phyloP scores from a whole-genome alignment of 2,329 filamentous ascomycete genomes.

The Beauveria sp. region DNA sequence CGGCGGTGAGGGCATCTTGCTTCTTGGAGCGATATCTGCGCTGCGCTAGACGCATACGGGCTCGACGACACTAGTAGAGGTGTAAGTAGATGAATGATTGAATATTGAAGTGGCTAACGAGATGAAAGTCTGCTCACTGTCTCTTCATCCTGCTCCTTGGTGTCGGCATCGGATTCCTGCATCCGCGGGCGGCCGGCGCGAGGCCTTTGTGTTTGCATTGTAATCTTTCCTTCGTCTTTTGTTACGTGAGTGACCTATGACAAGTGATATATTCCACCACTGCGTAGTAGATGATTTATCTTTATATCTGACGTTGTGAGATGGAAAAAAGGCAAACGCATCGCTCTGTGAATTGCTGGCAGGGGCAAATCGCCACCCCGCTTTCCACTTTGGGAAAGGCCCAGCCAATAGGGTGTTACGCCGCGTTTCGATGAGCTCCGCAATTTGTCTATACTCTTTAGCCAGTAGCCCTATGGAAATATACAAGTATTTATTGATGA shows the following conservation, averaged over 20 bases:
- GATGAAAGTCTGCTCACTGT: neutral
- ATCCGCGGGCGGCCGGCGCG: slow-evolving; percentile 9
- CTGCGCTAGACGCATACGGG: slow-evolving; percentile 9
- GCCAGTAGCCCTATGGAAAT: too few species aligned
- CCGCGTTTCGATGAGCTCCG: neutral
- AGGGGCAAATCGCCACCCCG: slow-evolving; percentile 1
- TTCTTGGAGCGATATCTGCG: slow-evolving; percentile 11
- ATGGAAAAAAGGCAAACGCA: neutral
- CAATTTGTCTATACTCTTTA: slow-evolving; percentile 6
- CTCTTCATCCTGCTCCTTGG: slow-evolving; percentile 2
- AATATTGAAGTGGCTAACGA: too few species aligned
- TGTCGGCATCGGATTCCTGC: neutral
- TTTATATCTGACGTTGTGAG: neutral
- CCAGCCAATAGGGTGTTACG: slow-evolving; percentile 11
- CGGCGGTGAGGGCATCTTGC: slow-evolving; percentile 5
- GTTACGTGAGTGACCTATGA: too few species aligned
- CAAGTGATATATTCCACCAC: neutral
- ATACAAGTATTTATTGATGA: neutral
- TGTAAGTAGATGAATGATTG: neutral
- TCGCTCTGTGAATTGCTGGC: neutral
- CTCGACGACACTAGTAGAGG: neutral
- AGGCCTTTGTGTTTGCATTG: slow-evolving; percentile 4
- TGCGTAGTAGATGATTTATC: neutral
- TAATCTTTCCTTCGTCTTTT: neutral
- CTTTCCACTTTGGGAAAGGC: neutral